Evolutionary conservation across 1,139 yeast genomes (phyloP).

Genomic region (Keqinozyma sinolaborantium): DNA sequence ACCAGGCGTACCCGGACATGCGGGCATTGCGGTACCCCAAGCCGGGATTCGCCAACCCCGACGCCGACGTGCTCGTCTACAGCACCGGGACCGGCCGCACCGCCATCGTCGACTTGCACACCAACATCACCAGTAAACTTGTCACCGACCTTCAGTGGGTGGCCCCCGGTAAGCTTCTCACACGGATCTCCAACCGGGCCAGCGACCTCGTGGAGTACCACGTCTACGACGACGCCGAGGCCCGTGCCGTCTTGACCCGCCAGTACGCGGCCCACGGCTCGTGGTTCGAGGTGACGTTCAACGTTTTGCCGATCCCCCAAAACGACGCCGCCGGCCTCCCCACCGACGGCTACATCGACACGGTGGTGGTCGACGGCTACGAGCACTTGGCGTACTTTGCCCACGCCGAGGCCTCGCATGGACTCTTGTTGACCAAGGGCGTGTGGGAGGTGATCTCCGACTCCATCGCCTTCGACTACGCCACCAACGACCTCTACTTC

Average conservation of each 20-base stretch:
- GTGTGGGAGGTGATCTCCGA: constrained; percentile 53
- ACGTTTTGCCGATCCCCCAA: constrained; percentile 67
- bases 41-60: constrained; percentile 44
- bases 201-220: constrained; percentile 40
- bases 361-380: constrained; percentile 50
- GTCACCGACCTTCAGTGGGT: constrained; percentile 47
- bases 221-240: constrained; percentile 29
- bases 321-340: constrained; percentile 40
- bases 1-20: constrained; percentile 39
- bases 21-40: constrained; percentile 42
- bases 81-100: constrained; percentile 15
- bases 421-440: constrained; percentile 45
- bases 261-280: constrained; percentile 37
- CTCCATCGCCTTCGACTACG: constrained; percentile 43
- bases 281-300: constrained; percentile 80
- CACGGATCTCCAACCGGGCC: constrained; percentile 42
- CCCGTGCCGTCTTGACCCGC: constrained; percentile 31
- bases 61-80: constrained; percentile 35
- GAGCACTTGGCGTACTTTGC: constrained; percentile 57
- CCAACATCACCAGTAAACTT: constrained; percentile 24
- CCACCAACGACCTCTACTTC: constrained; percentile 41
- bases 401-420: constrained; percentile 44
- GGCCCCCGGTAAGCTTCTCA: constrained; percentile 26
- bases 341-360: constrained; percentile 53
- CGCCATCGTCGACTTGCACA: constrained; percentile 7